Base-by-base conservation (phyloP, 345 rosid genomes). In the Citrus mangshanensis region DNA sequence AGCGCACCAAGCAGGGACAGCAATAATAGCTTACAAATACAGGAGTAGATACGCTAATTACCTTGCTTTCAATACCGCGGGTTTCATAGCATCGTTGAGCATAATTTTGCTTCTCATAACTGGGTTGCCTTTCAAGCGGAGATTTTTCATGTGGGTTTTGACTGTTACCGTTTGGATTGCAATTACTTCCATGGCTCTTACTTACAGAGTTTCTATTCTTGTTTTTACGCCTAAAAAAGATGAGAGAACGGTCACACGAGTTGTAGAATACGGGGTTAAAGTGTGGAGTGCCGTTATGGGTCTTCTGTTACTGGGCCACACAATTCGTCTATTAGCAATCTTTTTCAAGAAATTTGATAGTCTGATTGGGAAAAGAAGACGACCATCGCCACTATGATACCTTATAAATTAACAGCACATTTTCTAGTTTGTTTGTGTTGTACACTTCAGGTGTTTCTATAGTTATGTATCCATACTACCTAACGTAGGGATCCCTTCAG, bases 131-230 rank as follows among this genome's bases (percentile, higher is more conserved):
- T 70, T 77, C 59, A 60, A 49, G 76, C 34, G 70, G 6, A 77
- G 84, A 24, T 6, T 73, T 37, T 86, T 72, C 68, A 79, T 79
- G 86, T 81, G 83, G 86, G 61, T 78, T 35, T 76, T 78, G 80
- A 84, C 80, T 5, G 84, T 77, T 60, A 82, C 65, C 0, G 69
- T 85, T 82, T 87, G 88, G 88, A 51, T 79, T 22, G 83, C 85
- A 1, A 73, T 84, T 54, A 70, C 81, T 6, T 66, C 82, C 1
- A 54, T 75, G 55, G 71, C 83, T 3, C 24, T 65, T 24, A 78
- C 85, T 16, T 84, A 76, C 69, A 54, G 69, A 19, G 32, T 75
- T 8, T 62, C 80, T 0, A 16, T 71, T 65, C 21, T 72, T 18
- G 63, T 75, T 14, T 61, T 75, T 38, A 70, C 79, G 6, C 83